Percentiles rank a stretch among this genome's conserved stretches.
phyloP scores from a whole-genome alignment of 495 filamentous ascomycete genomes.

The Trichoderma orchidacearum region DNA sequence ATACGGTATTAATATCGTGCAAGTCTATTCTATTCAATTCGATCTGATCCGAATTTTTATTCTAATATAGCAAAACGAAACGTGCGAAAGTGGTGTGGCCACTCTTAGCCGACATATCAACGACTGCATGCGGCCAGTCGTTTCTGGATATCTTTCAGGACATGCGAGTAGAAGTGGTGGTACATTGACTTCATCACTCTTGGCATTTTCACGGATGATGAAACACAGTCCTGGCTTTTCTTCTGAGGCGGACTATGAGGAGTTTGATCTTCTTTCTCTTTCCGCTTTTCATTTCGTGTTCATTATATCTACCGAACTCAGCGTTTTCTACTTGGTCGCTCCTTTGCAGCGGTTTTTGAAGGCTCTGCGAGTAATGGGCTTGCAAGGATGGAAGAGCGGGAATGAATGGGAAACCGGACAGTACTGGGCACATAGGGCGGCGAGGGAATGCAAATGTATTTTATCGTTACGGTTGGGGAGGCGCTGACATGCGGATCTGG shows the following conservation, averaged over 20 bases:
- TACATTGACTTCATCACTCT: background rate
- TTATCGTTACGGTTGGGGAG: background rate
- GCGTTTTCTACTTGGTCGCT: background rate
- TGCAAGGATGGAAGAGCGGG: too few species aligned
- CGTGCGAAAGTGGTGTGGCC: background rate
- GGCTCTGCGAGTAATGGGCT: too few species aligned
- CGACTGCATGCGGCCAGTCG: background rate
- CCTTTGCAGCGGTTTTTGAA: background rate
- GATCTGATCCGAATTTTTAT: background rate
- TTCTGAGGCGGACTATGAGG: background rate
- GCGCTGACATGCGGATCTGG: background rate
- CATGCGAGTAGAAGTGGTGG: background rate
- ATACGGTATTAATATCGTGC: background rate
- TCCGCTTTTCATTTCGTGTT: background rate
- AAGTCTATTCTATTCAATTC: background rate
- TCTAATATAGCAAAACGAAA: background rate
- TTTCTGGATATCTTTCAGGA: background rate
- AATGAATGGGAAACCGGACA: background rate
- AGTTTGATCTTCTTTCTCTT: background rate
- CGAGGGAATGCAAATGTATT: background rate
- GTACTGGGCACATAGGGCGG: background rate
- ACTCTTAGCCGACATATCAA: background rate
- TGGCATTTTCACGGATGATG: background rate
- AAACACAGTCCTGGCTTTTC: background rate
- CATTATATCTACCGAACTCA: background rate